Conservation (phyloP, 164 flowering plant species). For the Saururus chinensis region DNA sequence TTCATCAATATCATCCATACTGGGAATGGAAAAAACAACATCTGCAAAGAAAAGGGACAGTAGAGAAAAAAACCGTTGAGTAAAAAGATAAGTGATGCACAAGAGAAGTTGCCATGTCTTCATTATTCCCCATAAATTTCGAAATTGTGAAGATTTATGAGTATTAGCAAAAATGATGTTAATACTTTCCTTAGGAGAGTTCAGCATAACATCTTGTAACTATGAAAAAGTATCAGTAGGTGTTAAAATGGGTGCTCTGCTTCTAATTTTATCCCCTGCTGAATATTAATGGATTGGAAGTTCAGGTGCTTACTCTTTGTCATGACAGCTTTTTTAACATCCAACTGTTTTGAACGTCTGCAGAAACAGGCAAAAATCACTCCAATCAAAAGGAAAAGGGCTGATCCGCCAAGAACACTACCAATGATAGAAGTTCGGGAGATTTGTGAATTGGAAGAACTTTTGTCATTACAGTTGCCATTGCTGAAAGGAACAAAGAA, state of each 20-base stretch:
- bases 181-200: too few species aligned
- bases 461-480: constrained; percentile 27
- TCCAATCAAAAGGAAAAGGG: constrained; percentile 30
- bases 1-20: constrained; percentile 29
- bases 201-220: too few species aligned
- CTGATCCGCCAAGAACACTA: constrained; percentile 31
- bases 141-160: too few species aligned
- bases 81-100: neutral
- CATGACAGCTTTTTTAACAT: constrained; percentile 11
- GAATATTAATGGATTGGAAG: too few species aligned
- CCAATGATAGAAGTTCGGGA: constrained; percentile 24
- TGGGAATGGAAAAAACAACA: constrained; percentile 40
- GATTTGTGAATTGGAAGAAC: constrained; percentile 8
- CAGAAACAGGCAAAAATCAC: constrained; percentile 19
- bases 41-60: constrained; percentile 26
- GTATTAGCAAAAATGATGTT: too few species aligned
- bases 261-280: too few species aligned
- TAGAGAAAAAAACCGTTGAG: too few species aligned
- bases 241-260: too few species aligned
- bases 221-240: too few species aligned
- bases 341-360: constrained; percentile 13
- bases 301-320: constrained; percentile 34
- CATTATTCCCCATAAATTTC: too few species aligned
- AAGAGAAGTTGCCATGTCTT: neutral
- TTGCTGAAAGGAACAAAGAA: constrained; percentile 25